Evolutionary conservation across 805 yeast species (phyloP).

Genomic region (Brettanomyces anomalus): DNA sequence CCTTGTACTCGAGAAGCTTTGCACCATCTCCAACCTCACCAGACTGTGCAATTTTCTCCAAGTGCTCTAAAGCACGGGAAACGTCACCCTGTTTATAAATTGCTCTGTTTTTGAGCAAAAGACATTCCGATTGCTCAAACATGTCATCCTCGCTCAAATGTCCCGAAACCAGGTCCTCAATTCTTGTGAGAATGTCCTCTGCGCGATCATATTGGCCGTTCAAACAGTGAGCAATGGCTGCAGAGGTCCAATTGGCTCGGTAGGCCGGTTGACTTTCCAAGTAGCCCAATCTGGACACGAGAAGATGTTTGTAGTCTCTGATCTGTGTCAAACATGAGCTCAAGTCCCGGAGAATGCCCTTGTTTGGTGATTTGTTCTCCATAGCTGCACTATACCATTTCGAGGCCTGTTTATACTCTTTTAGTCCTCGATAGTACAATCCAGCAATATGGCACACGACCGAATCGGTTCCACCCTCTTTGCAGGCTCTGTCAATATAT

Average conservation of each 20-base stretch:
- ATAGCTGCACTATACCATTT: constrained; percentile 68
- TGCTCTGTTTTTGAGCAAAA: constrained; percentile 61
- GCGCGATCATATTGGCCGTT: constrained; percentile 61
- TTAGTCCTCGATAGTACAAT: constrained; percentile 63
- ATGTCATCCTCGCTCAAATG: constrained; percentile 57
- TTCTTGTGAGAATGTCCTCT: constrained; percentile 60
- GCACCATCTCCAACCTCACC: constrained; percentile 43
- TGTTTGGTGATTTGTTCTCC: constrained; percentile 70
- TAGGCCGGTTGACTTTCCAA: constrained; percentile 71
- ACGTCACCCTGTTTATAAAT: constrained; percentile 57
- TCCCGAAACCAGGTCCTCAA: constrained; percentile 66
- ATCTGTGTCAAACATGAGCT: constrained; percentile 71
- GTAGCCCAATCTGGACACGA: constrained; percentile 55
- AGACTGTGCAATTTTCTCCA: constrained; percentile 44
- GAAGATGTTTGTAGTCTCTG: constrained; percentile 60
- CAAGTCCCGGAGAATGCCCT: constrained; percentile 73
- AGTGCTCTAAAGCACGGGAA: constrained; percentile 51
- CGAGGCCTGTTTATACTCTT: constrained; percentile 67
- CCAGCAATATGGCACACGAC: constrained; percentile 83
- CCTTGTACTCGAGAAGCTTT: constrained; percentile 52
- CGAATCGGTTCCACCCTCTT: constrained; percentile 51
- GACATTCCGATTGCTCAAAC: constrained; percentile 75
- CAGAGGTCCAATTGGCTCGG: constrained; percentile 84
- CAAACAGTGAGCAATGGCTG: constrained; percentile 79
- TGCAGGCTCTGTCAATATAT: constrained; percentile 51